These are phyloP conservation scores for Simplicillium sp. DNA, from an alignment of 2,329 filamentous ascomycete species.

Conservation along the genomic window DNA sequence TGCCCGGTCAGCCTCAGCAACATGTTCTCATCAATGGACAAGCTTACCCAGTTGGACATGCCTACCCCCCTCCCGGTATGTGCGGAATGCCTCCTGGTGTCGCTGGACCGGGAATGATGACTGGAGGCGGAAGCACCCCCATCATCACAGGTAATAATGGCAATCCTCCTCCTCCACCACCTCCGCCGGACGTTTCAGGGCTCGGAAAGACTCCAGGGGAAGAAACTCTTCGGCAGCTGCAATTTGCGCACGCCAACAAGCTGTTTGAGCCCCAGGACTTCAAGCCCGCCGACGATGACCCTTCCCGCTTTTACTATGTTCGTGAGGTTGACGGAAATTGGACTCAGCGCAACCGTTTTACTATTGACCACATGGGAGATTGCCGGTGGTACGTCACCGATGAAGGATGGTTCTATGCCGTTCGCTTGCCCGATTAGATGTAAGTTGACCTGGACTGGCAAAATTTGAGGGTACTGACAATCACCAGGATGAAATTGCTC, in stretches of 20 bases:
- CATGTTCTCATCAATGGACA: conserved; percentile 23
- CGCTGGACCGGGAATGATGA: conserved; percentile 10
- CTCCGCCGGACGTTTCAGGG: conserved; percentile 33
- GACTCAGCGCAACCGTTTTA: conserved; percentile 48
- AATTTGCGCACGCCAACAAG: conserved; percentile 39
- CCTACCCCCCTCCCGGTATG: conserved; percentile 3
- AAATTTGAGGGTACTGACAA: no score
- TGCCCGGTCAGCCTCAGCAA: conserved; percentile 14
- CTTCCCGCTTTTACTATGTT: conserved; percentile 50
- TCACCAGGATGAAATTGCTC: no score
- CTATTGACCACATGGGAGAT: conserved; percentile 48
- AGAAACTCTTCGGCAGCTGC: conserved; percentile 33
- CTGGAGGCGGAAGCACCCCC: conserved; percentile 13
- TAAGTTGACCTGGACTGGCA: no score
- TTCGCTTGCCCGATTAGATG: conserved; percentile 34
- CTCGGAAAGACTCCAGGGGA: conserved; percentile 41
- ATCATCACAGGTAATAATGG: conserved; percentile 31
- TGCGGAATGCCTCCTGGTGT: not conserved
- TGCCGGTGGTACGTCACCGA: conserved; percentile 50
- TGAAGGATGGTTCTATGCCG: conserved; percentile 52
- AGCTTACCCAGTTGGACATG: conserved; percentile 3
- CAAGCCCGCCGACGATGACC: conserved; percentile 51
- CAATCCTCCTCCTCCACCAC: conserved; percentile 19
- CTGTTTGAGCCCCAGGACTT: conserved; percentile 52
- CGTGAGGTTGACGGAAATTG: conserved; percentile 52